Evolutionary conservation across 2,329 filamentous ascomycete species (phyloP).

Genomic region (Penicillium sp.): DNA sequence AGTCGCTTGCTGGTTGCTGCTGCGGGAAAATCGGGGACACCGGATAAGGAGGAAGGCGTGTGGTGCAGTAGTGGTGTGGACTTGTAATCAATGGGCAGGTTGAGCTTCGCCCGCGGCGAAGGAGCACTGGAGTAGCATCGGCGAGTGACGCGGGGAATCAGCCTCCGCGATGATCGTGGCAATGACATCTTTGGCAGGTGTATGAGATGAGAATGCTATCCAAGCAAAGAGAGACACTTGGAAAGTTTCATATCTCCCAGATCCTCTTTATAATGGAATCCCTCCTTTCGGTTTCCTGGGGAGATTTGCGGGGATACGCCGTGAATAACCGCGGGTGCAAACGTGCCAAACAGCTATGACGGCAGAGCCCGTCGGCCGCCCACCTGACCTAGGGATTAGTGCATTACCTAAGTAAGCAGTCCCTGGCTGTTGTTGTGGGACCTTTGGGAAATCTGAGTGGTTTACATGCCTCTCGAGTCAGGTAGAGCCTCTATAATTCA

Average conservation of each 20-base stretch:
- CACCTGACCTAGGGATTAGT: neutral
- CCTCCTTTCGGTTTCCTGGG: constrained; percentile 17
- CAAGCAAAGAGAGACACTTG: constrained; percentile 2
- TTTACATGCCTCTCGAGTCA: too few species aligned
- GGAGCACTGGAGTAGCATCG: constrained; percentile 49
- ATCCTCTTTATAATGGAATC: constrained; percentile 15
- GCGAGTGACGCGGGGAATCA: constrained; percentile 19
- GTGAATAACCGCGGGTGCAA: constrained; percentile 32
- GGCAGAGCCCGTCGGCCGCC: neutral
- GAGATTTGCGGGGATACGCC: constrained; percentile 27
- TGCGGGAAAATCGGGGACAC: constrained; percentile 71
- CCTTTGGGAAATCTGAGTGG: neutral
- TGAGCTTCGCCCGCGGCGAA: constrained; percentile 64
- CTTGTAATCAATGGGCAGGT: constrained; percentile 84
- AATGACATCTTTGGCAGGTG: constrained; percentile 13
- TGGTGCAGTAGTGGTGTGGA: constrained; percentile 81
- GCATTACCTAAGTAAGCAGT: neutral
- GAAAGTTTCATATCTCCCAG: neutral
- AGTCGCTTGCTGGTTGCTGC: constrained; percentile 76
- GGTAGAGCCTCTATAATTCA: too few species aligned
- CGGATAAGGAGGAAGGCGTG: constrained; percentile 69
- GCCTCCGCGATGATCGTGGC: constrained; percentile 17
- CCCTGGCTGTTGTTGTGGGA: neutral
- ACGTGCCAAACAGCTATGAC: constrained; percentile 19
- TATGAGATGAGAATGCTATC: neutral